phyloP scores from a whole-genome alignment of 2,329 filamentous ascomycete genomes.

The Sphaerulina musiva region DNA sequence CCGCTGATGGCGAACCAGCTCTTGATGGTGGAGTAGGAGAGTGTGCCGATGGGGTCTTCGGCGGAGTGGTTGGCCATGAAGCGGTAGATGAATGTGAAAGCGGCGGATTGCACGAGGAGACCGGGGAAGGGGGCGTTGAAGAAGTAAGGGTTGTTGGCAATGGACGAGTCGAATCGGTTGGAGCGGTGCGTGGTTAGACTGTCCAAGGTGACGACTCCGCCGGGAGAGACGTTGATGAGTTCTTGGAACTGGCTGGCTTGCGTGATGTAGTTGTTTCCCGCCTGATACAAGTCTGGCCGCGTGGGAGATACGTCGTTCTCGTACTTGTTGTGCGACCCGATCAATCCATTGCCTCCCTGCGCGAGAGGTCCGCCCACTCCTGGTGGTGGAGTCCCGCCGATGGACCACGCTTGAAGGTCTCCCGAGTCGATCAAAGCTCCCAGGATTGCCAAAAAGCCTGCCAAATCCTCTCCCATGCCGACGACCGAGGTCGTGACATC shows the following conservation, averaged over 20 bases:
- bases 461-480: conserved; percentile 32
- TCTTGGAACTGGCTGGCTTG: conserved; percentile 26
- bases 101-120: conserved; percentile 20
- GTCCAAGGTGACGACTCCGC: conserved; percentile 19
- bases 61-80: conserved; percentile 29
- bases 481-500: conserved; percentile 27
- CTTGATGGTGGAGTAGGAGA: conserved; percentile 19
- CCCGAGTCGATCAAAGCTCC: conserved; percentile 16
- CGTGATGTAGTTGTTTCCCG: conserved; percentile 27
- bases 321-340: conserved; percentile 33
- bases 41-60: conserved; percentile 20
- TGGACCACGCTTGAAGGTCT: conserved; percentile 14
- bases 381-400: conserved; percentile 17
- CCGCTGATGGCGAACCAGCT: conserved; percentile 25
- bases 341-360: conserved; percentile 16
- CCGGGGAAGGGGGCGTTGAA: conserved; percentile 10
- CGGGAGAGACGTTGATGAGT: conserved; percentile 24
- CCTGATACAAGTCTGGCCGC: conserved; percentile 31
- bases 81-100: conserved; percentile 27
- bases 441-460: conserved; percentile 18
- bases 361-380: conserved; percentile 8
- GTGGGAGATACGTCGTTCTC: conserved; percentile 33
- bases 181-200: conserved; percentile 16
- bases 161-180: conserved; percentile 19
- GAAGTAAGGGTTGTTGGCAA: conserved; percentile 32